Base-by-base conservation (phyloP, 495 filamentous ascomycete species). In the Aspergillus haitiensis region DNA sequence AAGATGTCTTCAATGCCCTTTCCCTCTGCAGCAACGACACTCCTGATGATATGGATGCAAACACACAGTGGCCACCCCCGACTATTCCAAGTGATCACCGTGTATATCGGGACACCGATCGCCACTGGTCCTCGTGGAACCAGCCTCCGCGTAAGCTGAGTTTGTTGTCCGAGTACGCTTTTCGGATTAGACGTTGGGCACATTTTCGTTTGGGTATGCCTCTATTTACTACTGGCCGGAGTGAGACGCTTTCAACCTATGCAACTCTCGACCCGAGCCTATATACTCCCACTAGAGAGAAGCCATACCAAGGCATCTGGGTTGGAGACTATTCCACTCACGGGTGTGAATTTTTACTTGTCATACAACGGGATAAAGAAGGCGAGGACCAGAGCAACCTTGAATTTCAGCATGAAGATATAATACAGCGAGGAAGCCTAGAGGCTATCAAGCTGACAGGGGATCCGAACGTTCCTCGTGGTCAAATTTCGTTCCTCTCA, bases 381-480 rank as follows among this genome's bases (percentile, higher is more conserved):
- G 12, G 42, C 32, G 57, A 50, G 9, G 7, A 55, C 10, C 50
- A 42, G 39, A 50, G 54, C 16, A 37, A 35, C 15, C 42, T 49
- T 42, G 55, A 65, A 35, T 16, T 55, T 12, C 18, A 58, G 7
- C 56, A 60, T 33, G 56, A 58, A 3, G 62, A 54, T 2, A 54
- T 64, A 3, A 44, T 67, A 16, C 69, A 69, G 21, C 73, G 72
- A 13, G 90, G 90, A 11, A 75, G 84, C 15, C 61, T 97, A 5
- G 84, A 90, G 64, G 93, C 87, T 0, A 83, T 97, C 68, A 98
- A 98, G 68, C 75, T 98, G 35, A 98, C 93, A 0, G 93, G 93
- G 3, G 93, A 98, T 63, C 82, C 84, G 0, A 94, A 97, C 63
- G 84, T 98, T 18, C 93, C 92, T 6, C 81, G 92, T 40, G 93